Base-by-base conservation (phyloP, 768 basidiomycete species). In the Strobilomyces echinocephalus region DNA sequence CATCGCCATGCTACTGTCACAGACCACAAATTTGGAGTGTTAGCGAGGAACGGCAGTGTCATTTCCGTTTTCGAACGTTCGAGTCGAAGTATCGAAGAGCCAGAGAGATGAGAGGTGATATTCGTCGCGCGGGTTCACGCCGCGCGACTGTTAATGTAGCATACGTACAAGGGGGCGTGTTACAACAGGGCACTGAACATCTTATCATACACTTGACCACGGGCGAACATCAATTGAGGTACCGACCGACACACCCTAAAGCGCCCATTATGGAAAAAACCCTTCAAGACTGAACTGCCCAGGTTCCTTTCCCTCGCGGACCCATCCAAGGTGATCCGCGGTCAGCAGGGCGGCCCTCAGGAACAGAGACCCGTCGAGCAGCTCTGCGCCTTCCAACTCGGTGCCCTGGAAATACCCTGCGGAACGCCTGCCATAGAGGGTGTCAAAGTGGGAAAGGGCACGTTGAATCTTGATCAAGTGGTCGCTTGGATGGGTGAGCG, bases 351-450 rank as follows among this genome's bases (percentile, higher is more conserved):
- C 61, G 15, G 57, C 58, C 49, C 68, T 59, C 55, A 70, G 21
- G 51, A 74, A 74, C 40, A 75, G 12, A 3, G 72, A 64, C 31
- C 74, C 74, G 31, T 74, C 73, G 9, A 74, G 41, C 2, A 63
- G 21, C 30, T 63, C 73, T 0, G 67, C 69, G 0, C 56, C 74
- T 21, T 63, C 63, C 39, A 75, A 46, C 33, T 65, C 63, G 1
- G 69, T 69, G 8, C 59, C 57, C 33, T 57, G 49, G 43, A 66
- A 64, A 53, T 74, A 66, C 4, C 71, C 61, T 0, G 57, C 55
- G 0, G 55, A 53, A 8, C 62, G 62, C 2, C 24, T 52, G 1
- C 72, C 69, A 33, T 73, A 74, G 1, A 73, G 16, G 11, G 56
- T 55, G 35, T 66, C 52, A 43, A 61, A 73, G 54, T 73, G 73